Evolutionary conservation across 331 rosid genomes (phyloP).

Genomic region (Arachis monticola): DNA sequence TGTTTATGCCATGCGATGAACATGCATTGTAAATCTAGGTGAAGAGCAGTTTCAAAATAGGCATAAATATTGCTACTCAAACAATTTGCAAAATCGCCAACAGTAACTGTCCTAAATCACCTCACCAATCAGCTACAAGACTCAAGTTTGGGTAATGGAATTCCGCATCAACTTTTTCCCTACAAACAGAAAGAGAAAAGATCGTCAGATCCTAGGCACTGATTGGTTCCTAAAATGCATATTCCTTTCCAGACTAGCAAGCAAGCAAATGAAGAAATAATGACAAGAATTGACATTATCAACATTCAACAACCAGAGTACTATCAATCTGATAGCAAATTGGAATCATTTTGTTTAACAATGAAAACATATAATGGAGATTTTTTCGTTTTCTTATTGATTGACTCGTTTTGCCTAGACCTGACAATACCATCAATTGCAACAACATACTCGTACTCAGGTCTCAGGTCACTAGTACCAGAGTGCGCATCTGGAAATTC

Average conservation of each 20-base stretch:
- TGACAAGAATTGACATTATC: no score
- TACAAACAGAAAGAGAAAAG: no score
- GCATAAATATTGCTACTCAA: constrained; percentile 13
- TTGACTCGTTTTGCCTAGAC: constrained; percentile 75
- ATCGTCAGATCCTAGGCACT: no score
- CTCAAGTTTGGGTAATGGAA: neutral
- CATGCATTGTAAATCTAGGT: constrained; percentile 22
- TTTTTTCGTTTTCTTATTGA: constrained; percentile 85
- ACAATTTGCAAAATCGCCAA: no score
- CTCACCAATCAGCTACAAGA: neutral
- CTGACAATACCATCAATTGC: constrained; percentile 83
- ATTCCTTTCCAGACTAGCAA: no score
- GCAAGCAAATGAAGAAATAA: no score
- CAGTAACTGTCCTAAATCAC: neutral
- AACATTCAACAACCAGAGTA: no score
- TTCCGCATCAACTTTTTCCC: constrained; percentile 6
- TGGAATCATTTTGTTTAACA: no score
- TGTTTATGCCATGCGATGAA: constrained; percentile 18
- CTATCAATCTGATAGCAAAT: constrained; percentile 23
- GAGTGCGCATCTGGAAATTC: constrained; percentile 81
- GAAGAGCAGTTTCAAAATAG: constrained; percentile 27
- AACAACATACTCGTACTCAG: constrained; percentile 91
- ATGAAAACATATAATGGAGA: constrained; percentile 36
- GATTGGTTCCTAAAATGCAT: no score
- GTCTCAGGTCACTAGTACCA: constrained; percentile 65